phyloP scores from a whole-genome alignment of 129 eudicot genomes.

The Chrysanthemum makinoi region DNA sequence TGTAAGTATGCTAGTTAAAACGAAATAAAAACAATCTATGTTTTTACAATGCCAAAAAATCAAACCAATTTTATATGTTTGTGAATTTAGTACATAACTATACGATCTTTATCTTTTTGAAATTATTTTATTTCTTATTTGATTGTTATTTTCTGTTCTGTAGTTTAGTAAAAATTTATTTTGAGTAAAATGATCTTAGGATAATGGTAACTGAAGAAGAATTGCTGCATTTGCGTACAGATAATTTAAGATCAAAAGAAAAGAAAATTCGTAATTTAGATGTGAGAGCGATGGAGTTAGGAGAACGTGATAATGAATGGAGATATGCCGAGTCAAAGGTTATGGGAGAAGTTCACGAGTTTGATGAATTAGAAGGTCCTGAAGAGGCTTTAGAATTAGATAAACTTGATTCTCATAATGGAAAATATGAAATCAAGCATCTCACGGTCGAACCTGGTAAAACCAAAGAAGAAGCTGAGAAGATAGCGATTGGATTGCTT shows the following conservation, averaged over 20 bases:
- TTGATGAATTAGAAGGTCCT: slow-evolving; percentile 39
- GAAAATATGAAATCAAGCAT: slow-evolving; percentile 16
- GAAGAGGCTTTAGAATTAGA: slow-evolving; percentile 32
- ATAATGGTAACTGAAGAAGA: slow-evolving; percentile 11
- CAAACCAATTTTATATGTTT: no score
- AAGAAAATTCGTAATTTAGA: slow-evolving; percentile 1
- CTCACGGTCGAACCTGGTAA: slow-evolving; percentile 25
- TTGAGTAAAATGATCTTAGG: background rate
- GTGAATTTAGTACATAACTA: no score
- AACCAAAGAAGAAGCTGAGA: slow-evolving; percentile 54
- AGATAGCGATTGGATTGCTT: slow-evolving; percentile 47
- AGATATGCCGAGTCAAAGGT: slow-evolving; percentile 14
- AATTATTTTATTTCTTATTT: background rate
- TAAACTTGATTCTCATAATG: slow-evolving; percentile 26
- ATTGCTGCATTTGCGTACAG: slow-evolving; percentile 10
- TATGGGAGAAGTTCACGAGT: slow-evolving; percentile 22
- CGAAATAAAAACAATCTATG: no score
- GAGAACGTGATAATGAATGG: slow-evolving; percentile 27
- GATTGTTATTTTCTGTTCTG: background rate
- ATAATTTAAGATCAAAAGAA: slow-evolving; percentile 17
- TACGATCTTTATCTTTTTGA: background rate
- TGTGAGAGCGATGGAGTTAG: slow-evolving; percentile 30
- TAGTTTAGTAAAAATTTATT: no score
- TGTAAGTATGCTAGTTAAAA: no score
- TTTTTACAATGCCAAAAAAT: no score